phyloP scores from a whole-genome alignment of 306 rosid genomes.

The Sicyos edulis region DNA sequence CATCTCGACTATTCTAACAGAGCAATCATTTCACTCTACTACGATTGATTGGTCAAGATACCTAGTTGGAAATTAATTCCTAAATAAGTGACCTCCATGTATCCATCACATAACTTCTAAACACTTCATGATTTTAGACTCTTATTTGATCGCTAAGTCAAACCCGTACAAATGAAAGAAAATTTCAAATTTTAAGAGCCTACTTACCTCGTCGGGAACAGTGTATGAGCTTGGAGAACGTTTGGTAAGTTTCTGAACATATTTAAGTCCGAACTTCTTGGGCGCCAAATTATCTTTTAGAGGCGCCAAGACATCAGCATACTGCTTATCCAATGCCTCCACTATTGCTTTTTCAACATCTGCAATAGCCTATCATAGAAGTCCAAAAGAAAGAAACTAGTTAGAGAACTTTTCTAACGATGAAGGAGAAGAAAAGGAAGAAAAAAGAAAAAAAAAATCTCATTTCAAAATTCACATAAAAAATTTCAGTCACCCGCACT shows the following conservation, averaged over 20 bases:
- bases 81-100: no score
- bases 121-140: no score
- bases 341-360: slow-evolving; percentile 79
- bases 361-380: slow-evolving; percentile 67
- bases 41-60: no score
- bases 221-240: slow-evolving; percentile 53
- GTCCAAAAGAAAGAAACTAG: not conserved
- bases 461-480: no score
- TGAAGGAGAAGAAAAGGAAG: no score
- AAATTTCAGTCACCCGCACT: no score
- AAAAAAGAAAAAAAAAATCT: no score
- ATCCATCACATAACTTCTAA: no score
- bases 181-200: slow-evolving; percentile 17
- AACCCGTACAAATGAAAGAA: not conserved
- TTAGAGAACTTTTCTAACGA: not conserved
- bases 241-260: slow-evolving; percentile 93
- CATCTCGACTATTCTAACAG: no score
- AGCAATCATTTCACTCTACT: no score
- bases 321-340: slow-evolving; percentile 91
- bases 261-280: slow-evolving; percentile 91
- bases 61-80: no score
- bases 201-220: slow-evolving; percentile 79
- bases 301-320: slow-evolving; percentile 86
- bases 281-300: slow-evolving; percentile 78
- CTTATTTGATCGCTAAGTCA: no score